These are phyloP conservation scores for Craterostigma plantagineum DNA, from an alignment of 257 asterid genomes.

Conservation along the genomic window DNA sequence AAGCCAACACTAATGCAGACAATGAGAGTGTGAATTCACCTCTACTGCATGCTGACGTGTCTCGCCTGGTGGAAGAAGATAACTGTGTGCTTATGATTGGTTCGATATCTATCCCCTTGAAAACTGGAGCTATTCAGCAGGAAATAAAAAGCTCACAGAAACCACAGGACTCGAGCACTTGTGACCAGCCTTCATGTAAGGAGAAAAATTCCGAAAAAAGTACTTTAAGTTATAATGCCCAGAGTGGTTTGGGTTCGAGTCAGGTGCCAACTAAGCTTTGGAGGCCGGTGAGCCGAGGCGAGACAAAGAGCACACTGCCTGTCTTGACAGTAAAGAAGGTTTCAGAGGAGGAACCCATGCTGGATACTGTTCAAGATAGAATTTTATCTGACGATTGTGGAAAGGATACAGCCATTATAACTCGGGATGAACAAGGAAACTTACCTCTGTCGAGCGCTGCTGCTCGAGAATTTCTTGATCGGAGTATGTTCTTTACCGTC, in stretches of 20 bases:
- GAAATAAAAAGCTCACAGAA: constrained; percentile 12
- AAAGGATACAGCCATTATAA: constrained; percentile 10
- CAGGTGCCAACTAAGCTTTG: constrained; percentile 20
- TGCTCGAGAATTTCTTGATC: constrained; percentile 54
- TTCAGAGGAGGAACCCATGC: constrained; percentile 13
- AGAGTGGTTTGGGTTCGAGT: constrained; percentile 21
- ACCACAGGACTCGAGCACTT: no score
- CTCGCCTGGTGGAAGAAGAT: constrained; percentile 22
- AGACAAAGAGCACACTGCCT: no score
- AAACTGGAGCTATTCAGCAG: constrained; percentile 14
- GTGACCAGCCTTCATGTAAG: no score
- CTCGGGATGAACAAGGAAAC: constrained; percentile 18
- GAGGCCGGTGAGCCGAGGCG: constrained; percentile 51
- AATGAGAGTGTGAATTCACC: constrained; percentile 18
- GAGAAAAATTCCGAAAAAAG: no score
- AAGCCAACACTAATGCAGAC: constrained; percentile 26
- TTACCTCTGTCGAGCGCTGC: constrained; percentile 25
- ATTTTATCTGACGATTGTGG: constrained; percentile 13
- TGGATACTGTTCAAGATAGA: constrained; percentile 18
- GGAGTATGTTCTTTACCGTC: constrained; percentile 26
- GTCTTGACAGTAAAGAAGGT: constrained; percentile 19
- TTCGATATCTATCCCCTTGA: constrained; percentile 48
- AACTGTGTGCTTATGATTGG: constrained; percentile 60
- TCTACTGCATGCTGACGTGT: constrained; percentile 15
- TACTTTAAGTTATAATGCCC: constrained; percentile 9